These are phyloP conservation scores for Ormosia emarginata DNA, from an alignment of 306 rosid genomes.

Conservation along the genomic window DNA sequence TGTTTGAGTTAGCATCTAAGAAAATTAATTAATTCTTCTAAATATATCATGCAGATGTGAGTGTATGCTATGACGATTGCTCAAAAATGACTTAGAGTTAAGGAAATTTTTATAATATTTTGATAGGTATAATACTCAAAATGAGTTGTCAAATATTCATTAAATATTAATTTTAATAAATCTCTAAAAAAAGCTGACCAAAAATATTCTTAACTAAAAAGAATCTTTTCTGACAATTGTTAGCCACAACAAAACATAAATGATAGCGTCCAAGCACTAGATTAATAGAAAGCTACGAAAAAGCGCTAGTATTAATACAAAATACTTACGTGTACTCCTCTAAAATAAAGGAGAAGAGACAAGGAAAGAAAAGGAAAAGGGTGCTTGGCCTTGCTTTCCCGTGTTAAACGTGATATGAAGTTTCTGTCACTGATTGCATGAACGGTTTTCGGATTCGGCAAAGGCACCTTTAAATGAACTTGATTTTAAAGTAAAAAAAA, in stretches of 20 bases:
- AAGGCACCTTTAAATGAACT: too few relatives aligned
- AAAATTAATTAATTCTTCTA: too few relatives aligned
- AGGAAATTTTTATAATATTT: too few relatives aligned
- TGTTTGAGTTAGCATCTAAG: too few relatives aligned
- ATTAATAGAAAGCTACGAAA: neutral
- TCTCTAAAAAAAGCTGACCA: neutral
- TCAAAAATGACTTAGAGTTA: too few relatives aligned
- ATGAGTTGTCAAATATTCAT: too few relatives aligned
- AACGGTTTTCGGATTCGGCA: too few relatives aligned
- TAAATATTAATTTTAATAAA: too few relatives aligned
- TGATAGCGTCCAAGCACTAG: neutral
- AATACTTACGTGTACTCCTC: conserved; percentile 31
- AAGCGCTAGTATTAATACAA: neutral
- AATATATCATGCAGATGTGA: too few relatives aligned
- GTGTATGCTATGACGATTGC: too few relatives aligned
- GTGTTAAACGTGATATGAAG: neutral
- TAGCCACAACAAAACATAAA: neutral
- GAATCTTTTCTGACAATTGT: conserved; percentile 1
- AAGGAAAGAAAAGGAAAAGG: neutral
- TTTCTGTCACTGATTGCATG: neutral
- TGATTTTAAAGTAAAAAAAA: too few relatives aligned
- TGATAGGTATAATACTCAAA: too few relatives aligned
- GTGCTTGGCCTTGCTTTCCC: conserved; percentile 1
- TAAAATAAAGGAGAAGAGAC: neutral
- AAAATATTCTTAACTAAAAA: neutral